These are phyloP conservation scores for Sarocladiaceae sp. DNA, from an alignment of 2,329 filamentous ascomycete genomes.

Conservation along the genomic window DNA sequence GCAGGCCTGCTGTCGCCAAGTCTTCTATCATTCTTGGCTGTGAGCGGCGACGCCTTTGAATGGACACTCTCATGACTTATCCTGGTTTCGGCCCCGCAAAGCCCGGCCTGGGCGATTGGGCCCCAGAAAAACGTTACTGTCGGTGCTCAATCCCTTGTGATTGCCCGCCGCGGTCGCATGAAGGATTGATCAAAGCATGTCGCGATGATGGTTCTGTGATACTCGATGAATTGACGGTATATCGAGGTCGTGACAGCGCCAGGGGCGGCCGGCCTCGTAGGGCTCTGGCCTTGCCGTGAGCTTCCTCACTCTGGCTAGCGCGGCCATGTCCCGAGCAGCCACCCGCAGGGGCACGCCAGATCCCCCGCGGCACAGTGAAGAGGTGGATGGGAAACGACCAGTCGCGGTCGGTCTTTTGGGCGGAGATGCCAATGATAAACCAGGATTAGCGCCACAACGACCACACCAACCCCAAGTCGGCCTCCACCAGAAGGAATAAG, in stretches of 20 bases:
- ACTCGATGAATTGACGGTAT: neutral
- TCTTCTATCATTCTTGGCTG: constrained; percentile 5
- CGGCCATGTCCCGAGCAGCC: neutral
- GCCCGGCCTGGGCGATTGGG: neutral
- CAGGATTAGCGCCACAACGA: constrained; percentile 1
- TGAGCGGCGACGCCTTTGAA: neutral
- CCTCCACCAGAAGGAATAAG: neutral
- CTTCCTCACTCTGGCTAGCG: neutral
- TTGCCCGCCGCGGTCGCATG: neutral
- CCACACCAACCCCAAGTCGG: neutral
- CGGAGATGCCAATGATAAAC: neutral
- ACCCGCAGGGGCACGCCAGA: neutral
- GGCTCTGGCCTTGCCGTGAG: neutral
- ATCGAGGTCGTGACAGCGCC: neutral
- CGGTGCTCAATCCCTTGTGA: neutral
- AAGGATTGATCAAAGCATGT: neutral
- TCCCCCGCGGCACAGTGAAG: neutral
- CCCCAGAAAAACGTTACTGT: neutral
- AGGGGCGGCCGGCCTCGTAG: too few species aligned
- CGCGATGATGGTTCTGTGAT: neutral
- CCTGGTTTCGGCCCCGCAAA: constrained; percentile 2
- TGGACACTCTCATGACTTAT: neutral
- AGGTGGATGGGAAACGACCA: neutral
- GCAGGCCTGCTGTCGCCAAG: constrained; percentile 1
- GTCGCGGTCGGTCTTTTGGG: neutral